These are phyloP conservation scores for Ophiostoma piceae DNA, from an alignment of 2,329 filamentous ascomycete species.

Conservation along the genomic window DNA sequence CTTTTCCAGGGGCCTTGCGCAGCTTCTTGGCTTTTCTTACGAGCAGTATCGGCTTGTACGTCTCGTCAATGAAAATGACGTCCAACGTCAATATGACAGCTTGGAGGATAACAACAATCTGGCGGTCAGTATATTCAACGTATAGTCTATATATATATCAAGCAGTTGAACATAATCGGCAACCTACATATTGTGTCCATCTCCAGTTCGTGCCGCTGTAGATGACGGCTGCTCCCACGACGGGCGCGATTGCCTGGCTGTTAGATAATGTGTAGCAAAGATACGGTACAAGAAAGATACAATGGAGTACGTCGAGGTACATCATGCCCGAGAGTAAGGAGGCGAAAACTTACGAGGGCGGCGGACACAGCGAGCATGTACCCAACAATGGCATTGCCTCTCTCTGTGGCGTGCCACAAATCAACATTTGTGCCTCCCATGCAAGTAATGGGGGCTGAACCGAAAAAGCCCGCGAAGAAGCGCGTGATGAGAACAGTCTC, in stretches of 20 bases:
- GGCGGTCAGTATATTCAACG: background rate
- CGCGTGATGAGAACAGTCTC: background rate
- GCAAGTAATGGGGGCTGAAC: conserved; percentile 17
- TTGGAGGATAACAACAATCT: background rate
- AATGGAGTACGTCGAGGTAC: background rate
- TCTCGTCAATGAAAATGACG: conserved; percentile 18
- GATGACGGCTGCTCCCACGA: background rate
- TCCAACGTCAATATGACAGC: conserved; percentile 13
- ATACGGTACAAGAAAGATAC: background rate
- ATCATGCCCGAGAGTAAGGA: background rate
- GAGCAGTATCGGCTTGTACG: conserved; percentile 14
- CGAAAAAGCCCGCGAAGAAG: conserved; percentile 12
- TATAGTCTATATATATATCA: background rate
- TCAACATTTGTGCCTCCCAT: conserved; percentile 18
- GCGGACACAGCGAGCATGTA: conserved; percentile 10
- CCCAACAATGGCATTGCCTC: conserved; percentile 20
- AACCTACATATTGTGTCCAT: conserved; percentile 4
- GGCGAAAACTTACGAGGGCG: conserved; percentile 2
- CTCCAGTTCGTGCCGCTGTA: background rate
- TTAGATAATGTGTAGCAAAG: background rate
- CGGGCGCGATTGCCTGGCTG: background rate
- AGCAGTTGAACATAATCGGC: background rate
- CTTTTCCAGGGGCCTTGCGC: conserved; percentile 16
- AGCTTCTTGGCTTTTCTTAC: conserved; percentile 16
- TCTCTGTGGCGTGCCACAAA: conserved; percentile 16